Base-by-base conservation (phyloP, 1,284 basidiomycete species). In the Austroboletus olivaceoglutinosus region DNA sequence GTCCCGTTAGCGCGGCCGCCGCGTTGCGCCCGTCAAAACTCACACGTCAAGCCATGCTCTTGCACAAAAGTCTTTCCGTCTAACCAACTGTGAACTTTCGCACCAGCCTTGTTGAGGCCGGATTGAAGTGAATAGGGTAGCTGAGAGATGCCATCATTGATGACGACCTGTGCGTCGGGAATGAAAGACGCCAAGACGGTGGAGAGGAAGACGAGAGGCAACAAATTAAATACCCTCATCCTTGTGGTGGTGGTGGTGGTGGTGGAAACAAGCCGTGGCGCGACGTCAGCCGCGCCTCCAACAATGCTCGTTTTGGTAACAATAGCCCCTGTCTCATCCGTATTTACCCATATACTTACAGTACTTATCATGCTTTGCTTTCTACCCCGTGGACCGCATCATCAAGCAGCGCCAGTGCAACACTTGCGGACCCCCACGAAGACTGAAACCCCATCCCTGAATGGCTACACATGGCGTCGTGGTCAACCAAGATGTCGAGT, bases 381-480 rank as follows among this genome's bases (percentile, higher is more conserved):
- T 47, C 38, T 6, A 19, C 16, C n/a, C 31, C 43, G 4, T 22
- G 16, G 40, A 76, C 53, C 1, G 76, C 75, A 19, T 70, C 68
- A 50, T 83, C 74, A 47, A 89, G 65, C 15, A 89, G 62, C n/a
- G 73, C 69, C 3, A 82, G 59, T 0, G 79, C 84, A 15, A 77
- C 71, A 23, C 72, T 70, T 2, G 87, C 86, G 0, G 82, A 83
- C 2, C 83, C 87, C 85, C 86, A 89, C 0, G 84, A 86, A n/a
- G 78, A 74, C 57, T 87, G 84, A 60, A 81, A 89, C 5, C 88
- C 87, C 53, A 78, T 78, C 5, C 85, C 80, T n/a, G 79, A 79
- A 58, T 80, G 79, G 33, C 78, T 81, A 43, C 10, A 34, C 5
- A 30, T 27, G 2, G 19, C 7, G 5, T 6, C 15, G 51, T 12